Evolutionary conservation across 495 filamentous ascomycete species (phyloP), one percentile per base, ranked within the genome.

Genomic region (Coniosporium apollinis): DNA sequence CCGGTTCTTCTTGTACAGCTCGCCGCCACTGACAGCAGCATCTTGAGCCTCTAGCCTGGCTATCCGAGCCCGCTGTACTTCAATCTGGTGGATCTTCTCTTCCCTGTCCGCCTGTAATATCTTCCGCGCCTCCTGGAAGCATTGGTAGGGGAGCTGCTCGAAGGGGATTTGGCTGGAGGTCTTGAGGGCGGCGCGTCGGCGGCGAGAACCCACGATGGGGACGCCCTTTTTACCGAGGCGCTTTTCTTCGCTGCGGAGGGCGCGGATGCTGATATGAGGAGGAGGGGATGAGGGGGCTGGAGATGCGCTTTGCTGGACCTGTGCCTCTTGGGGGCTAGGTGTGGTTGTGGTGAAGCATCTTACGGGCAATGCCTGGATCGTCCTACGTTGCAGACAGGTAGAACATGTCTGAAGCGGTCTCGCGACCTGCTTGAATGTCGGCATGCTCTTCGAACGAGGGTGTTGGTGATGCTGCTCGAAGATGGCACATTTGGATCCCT

Each of bases 61-160:
- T 44, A 83, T 74, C 37, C 65, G 61, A 21, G 41, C 38, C 36
- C 59, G 47, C 40, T 59, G 50, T 19, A 46, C 53, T 50, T 69
- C 55, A 38, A 83, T 72, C 51, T 63, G 63, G 42, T 67, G 66
- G 37, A 58, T 52, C 59, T 96, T 99, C 58, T 91, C 72, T 36
- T 74, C 59, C 11, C 89, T 72, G 57, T 99, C 89, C 42, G 66
- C 67, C 34, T 67, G 65, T 28, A 99, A 64, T 22, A 96, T 55
- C 48, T 81, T 79, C 36, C 85, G 76, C 26, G 89, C 89, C 57
- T 94, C 82, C 58, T 99, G 89, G 68, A 94, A 99, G 52, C 80
- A 87, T 65, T 96, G 85, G 59, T 91, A 93, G 22, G 86, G 86
- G 43, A 93, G 59, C 50, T 85, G 79, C 56, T 87, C 79, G 57